phyloP scores from a whole-genome alignment of 345 rosid species.

The Eucalyptus globulus region DNA sequence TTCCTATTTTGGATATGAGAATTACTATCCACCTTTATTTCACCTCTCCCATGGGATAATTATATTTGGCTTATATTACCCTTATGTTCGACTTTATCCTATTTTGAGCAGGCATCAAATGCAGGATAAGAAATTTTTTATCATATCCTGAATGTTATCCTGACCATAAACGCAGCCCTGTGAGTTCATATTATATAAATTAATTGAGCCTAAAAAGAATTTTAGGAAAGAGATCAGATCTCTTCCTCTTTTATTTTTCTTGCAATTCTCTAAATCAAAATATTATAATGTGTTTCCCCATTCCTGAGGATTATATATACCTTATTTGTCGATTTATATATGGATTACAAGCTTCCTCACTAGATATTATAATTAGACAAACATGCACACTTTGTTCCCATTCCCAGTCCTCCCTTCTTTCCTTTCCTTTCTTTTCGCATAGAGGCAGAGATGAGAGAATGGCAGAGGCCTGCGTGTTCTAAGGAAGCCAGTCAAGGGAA shows the following conservation, averaged over 20 bases:
- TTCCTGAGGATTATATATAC: not conserved
- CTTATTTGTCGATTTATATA: not conserved
- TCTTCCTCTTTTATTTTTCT: not conserved
- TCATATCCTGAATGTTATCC: fast-evolving
- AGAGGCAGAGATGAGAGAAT: not conserved
- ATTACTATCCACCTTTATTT: fast-evolving
- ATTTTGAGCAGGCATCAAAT: no score
- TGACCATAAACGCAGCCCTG: fast-evolving
- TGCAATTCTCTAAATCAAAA: not conserved
- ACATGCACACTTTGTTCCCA: slow-evolving; percentile 11
- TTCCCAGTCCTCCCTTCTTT: slow-evolving; percentile 10
- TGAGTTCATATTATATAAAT: not conserved
- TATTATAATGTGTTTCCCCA: not conserved
- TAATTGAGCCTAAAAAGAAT: not conserved
- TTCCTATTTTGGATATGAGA: no score
- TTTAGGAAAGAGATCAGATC: not conserved
- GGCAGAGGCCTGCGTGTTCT: slow-evolving; percentile 69
- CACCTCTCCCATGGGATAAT: fast-evolving
- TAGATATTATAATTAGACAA: not conserved
- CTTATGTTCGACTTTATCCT: fast-evolving
- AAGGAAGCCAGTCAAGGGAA: slow-evolving; percentile 68
- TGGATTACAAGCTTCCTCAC: not conserved
- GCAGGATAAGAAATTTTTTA: no score
- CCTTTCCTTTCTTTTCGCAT: not conserved
- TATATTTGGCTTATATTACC: fast-evolving